Evolutionary conservation across 352 stramenopile species (phyloP).

Genomic region (Pythium scleroteichum): DNA sequence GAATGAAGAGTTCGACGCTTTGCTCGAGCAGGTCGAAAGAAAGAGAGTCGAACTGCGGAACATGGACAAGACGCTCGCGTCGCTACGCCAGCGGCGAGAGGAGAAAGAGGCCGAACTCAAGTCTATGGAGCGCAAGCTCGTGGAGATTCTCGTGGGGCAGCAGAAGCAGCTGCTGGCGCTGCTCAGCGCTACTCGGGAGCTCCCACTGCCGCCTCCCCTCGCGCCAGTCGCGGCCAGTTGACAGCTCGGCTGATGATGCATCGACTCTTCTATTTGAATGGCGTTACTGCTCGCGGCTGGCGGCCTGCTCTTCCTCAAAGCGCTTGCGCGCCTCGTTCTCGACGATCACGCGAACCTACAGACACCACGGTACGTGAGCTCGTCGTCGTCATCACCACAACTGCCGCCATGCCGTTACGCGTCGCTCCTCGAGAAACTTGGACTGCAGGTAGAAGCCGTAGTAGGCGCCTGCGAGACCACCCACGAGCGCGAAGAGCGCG

Average conservation of each 20-base stretch:
- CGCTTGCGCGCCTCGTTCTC: conserved; percentile 66
- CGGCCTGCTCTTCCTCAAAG: conserved; percentile 46
- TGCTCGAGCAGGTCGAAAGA: conserved; percentile 72
- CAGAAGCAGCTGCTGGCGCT: conserved; percentile 74
- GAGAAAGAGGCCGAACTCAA: conserved; percentile 84
- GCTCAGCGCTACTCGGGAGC: conserved; percentile 47
- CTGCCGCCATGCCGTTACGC: conserved; percentile 30
- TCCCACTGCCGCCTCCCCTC: conserved; percentile 25
- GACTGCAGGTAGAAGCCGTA: conserved; percentile 82
- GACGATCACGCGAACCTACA: conserved; percentile 50
- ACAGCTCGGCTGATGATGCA: neutral
- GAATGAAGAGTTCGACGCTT: conserved; percentile 79
- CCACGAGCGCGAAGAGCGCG: conserved; percentile 65
- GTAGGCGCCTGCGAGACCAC: conserved; percentile 71
- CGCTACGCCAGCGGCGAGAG: conserved; percentile 50
- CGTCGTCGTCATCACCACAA: neutral
- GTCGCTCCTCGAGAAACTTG: conserved; percentile 82
- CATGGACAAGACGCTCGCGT: conserved; percentile 61
- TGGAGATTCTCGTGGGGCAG: conserved; percentile 84
- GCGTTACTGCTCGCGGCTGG: conserved; percentile 9
- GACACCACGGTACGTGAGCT: neutral
- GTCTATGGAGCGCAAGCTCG: conserved; percentile 71
- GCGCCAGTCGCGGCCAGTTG: neutral
- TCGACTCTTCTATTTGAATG: conserved; percentile 1
- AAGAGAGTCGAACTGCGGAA: conserved; percentile 63